Conservation (phyloP, 257 asterid species). For the Cynanchum wilfordii region DNA sequence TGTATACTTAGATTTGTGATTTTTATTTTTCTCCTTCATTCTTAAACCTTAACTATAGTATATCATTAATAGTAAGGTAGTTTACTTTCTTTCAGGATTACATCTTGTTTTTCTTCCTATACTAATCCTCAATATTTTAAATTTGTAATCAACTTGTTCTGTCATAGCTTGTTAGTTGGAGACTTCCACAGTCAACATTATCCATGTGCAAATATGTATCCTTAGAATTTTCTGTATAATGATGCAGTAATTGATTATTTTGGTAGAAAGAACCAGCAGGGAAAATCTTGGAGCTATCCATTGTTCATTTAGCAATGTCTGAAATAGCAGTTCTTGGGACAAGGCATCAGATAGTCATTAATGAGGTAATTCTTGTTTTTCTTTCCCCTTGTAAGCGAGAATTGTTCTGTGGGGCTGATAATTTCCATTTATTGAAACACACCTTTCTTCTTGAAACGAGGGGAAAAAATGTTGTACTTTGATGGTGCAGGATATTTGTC, state of each 20-base stretch:
- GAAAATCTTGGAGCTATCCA: constrained; percentile 79
- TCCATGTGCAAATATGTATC: background rate
- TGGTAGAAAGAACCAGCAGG: constrained; percentile 72
- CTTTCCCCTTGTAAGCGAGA: background rate
- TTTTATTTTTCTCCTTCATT: background rate
- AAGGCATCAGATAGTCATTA: constrained; percentile 84
- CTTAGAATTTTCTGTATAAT: background rate
- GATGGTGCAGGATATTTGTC: background rate
- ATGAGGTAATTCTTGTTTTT: constrained; percentile 52
- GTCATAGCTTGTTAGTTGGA: background rate
- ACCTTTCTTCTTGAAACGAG: background rate
- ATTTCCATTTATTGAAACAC: background rate
- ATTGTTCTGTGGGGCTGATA: background rate
- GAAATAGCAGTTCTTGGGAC: constrained; percentile 84
- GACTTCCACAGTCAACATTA: background rate
- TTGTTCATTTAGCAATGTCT: constrained; percentile 92
- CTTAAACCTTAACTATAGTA: background rate
- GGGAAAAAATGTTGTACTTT: background rate
- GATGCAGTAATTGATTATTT: constrained; percentile 16
- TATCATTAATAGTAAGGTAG: no score
- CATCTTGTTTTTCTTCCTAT: background rate
- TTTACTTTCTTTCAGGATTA: background rate
- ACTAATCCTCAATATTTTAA: background rate
- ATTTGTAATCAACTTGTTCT: background rate
- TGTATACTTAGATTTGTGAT: background rate